Base-by-base conservation (phyloP, 345 rosid species). In the Conringia planisiliqua region DNA sequence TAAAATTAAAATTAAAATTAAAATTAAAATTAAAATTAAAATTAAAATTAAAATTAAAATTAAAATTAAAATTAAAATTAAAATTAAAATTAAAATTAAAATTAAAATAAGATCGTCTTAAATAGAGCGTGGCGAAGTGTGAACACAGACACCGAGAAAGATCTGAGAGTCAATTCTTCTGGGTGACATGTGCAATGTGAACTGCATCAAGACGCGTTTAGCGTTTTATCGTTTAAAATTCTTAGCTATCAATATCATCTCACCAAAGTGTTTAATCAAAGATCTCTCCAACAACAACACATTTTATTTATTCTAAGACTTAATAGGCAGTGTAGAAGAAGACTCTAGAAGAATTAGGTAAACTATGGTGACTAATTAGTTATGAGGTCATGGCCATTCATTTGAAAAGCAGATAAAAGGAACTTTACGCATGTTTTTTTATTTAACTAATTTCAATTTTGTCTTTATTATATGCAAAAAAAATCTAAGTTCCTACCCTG, bases 121-220 rank as follows among this genome's bases (percentile, higher is more conserved):
- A 18, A 72, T 30, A 42, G 63, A 73, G 72, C 40, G 58, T 44
- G 71, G 40, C 35, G 36, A 59, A 68, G 73, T 68, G 79, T 75
- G 68, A 68, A 75, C 79, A 67, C 56, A 59, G 18, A 52, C 27
- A 30, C 29, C 36, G 4, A 67, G 68, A 47, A 60, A 75, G 62
- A 75, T 75, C 62, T 60, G 73, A 57, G 66, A 46, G 72, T 74
- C 72, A 74, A 74, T 56, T 74, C 51, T 26, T 66, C 60, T 57
- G 60, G 44, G 68, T 75, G 79, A 75, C 79, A 67, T 75, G 46
- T 75, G 79, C 55, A 39, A 51, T 58, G 33, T 68, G 73, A 75
- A 59, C 54, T 67, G 68, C 52, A 50, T 67, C 38, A 29, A 75
- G 73, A 75, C 73, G 79, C 79, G 79, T 75, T 67, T 74, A 38